Evolutionary conservation across 139 green algal genomes (phyloP).

Genomic region (Penium margaritaceum): DNA sequence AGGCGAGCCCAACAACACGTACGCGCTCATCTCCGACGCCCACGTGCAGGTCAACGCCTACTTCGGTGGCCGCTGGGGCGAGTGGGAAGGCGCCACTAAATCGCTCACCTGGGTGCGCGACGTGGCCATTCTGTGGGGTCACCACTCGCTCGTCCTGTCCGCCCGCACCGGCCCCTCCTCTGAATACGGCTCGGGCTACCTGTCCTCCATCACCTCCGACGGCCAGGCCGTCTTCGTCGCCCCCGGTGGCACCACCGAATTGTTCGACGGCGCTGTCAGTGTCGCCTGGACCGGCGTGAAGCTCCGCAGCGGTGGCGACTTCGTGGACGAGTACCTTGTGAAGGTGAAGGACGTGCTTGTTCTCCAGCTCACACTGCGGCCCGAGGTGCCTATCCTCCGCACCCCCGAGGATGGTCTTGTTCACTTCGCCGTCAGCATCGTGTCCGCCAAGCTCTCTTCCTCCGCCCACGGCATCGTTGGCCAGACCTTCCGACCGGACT

Average conservation of each 20-base stretch:
- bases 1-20: background rate
- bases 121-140: background rate
- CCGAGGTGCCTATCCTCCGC: conserved; percentile 3
- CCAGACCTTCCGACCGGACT: conserved; percentile 23
- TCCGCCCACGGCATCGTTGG: conserved; percentile 29
- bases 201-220: background rate
- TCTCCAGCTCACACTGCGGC: background rate
- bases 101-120: background rate
- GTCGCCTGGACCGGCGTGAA: background rate
- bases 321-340: conserved; percentile 2
- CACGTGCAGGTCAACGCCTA: conserved; percentile 19
- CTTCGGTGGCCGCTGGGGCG: conserved; percentile 7
- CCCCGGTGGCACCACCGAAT: background rate
- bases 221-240: background rate
- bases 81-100: background rate
- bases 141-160: conserved; percentile 6
- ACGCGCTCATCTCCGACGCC: background rate
- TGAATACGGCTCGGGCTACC: conserved; percentile 15
- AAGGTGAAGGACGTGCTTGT: background rate
- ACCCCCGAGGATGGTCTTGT: conserved; percentile 16
- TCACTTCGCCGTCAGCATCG: conserved; percentile 24
- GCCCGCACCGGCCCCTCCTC: conserved; percentile 11
- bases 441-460: background rate
- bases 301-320: background rate
- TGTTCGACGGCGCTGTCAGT: background rate